A percentile compares a stretch with the other conserved stretches of the same genome.
Conservation (phyloP, 2,329 filamentous ascomycete genomes). For the Drechslerella coelobrocha region DNA sequence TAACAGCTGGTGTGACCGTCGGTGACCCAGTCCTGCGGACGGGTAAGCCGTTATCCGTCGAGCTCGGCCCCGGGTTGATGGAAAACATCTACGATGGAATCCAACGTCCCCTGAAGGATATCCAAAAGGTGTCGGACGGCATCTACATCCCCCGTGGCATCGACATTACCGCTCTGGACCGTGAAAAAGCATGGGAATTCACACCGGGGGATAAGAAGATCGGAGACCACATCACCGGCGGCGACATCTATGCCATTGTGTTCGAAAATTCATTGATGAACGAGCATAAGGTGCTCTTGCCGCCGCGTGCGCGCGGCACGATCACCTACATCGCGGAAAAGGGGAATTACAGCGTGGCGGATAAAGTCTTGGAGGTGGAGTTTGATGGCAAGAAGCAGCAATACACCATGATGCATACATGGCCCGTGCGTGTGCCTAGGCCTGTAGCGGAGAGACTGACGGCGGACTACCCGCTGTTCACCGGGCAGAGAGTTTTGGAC, state of each 20-base stretch:
- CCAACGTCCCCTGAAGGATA: constrained; percentile 88
- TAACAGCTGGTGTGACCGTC: constrained; percentile 87
- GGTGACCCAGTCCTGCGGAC: constrained; percentile 91
- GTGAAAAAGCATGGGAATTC: constrained; percentile 95
- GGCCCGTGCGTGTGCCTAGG: constrained; percentile 95
- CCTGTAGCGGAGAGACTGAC: constrained; percentile 90
- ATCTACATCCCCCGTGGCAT: constrained; percentile 99
- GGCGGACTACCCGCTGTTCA: constrained; percentile 88
- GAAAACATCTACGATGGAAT: constrained; percentile 99
- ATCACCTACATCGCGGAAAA: constrained; percentile 90
- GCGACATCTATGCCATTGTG: constrained; percentile 93
- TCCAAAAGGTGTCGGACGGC: constrained; percentile 76
- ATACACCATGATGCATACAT: constrained; percentile 97
- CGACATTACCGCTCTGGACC: constrained; percentile 82
- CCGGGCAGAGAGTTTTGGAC: constrained; percentile 95
- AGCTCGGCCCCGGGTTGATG: constrained; percentile 94
- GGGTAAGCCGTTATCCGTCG: constrained; percentile 94
- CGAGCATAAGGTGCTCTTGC: constrained; percentile 90
- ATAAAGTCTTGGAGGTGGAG: constrained; percentile 93
- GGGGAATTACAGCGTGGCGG: constrained; percentile 90
- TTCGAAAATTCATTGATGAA: constrained; percentile 95
- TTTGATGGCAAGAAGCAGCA: constrained; percentile 95
- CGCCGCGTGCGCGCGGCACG: constrained; percentile 85
- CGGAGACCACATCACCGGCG: constrained; percentile 94
- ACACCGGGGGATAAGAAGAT: constrained; percentile 84